Conservation (phyloP, 2,329 filamentous ascomycete genomes). For the Aspergillus phoenicis region DNA sequence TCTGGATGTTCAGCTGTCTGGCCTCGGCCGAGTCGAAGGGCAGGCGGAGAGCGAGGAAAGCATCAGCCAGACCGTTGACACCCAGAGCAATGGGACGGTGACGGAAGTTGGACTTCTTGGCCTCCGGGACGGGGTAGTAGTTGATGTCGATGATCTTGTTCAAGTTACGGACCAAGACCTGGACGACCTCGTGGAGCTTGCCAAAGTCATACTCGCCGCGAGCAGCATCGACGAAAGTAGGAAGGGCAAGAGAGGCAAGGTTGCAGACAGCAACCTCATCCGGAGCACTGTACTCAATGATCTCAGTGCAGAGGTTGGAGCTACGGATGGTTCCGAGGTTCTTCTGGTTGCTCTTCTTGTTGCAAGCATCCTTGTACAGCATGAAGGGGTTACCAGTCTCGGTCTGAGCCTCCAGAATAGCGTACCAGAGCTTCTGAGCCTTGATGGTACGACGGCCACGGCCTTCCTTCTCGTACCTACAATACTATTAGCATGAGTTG, state of each 20-base stretch:
- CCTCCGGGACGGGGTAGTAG: conserved; percentile 95
- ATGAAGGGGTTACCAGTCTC: conserved; percentile 99
- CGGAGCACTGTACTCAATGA: conserved; percentile 93
- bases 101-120: conserved; percentile 93
- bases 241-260: conserved; percentile 88
- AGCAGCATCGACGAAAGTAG: conserved; percentile 84
- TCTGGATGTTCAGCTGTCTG: conserved; percentile 91
- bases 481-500: conserved; percentile 11
- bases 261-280: conserved; percentile 99
- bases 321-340: conserved; percentile 97
- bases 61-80: conserved; percentile 96
- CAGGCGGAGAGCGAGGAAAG: conserved; percentile 93
- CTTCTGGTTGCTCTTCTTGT: conserved; percentile 99
- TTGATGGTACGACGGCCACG: conserved; percentile 88
- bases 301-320: conserved; percentile 98
- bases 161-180: conserved; percentile 90
- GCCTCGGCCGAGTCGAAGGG: conserved; percentile 97
- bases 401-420: conserved; percentile 95
- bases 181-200: conserved; percentile 91
- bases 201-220: conserved; percentile 89
- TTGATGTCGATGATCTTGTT: conserved; percentile 99
- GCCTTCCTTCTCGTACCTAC: conserved; percentile 81
- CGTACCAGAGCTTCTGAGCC: conserved; percentile 99
- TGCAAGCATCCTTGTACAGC: conserved; percentile 98
- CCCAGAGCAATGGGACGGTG: conserved; percentile 94